Evolutionary conservation across 192 early-diverging fungal species (phyloP).

Genomic region (Coemansia furcata): DNA sequence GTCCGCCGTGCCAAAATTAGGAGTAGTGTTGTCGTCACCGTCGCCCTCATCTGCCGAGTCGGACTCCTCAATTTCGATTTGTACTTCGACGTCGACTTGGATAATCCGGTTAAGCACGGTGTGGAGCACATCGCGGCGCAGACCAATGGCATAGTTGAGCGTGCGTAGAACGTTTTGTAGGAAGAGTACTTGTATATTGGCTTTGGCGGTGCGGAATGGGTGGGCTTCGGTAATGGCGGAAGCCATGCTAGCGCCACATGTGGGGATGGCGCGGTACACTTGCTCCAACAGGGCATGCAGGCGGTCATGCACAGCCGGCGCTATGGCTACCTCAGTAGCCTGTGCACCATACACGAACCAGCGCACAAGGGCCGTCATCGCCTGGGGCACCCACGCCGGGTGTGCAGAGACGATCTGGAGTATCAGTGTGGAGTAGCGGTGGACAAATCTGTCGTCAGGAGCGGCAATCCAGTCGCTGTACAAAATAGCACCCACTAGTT

Average conservation of each 20-base stretch:
- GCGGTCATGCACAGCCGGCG: slow-evolving; percentile 20
- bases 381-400: slow-evolving; percentile 39
- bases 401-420: slow-evolving; percentile 39
- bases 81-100: slow-evolving; percentile 91
- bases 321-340: slow-evolving; percentile 2
- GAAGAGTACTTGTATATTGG: slow-evolving; percentile 30
- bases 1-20: not conserved
- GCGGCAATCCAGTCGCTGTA: slow-evolving; percentile 33
- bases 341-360: slow-evolving; percentile 39
- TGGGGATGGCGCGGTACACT: slow-evolving; percentile 36
- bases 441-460: slow-evolving; percentile 31
- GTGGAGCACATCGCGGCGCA: slow-evolving; percentile 68
- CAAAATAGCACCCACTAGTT: slow-evolving; percentile 35
- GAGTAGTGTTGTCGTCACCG: slow-evolving; percentile 29
- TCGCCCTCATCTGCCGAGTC: slow-evolving; percentile 53
- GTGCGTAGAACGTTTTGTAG: slow-evolving; percentile 73
- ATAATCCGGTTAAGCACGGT: slow-evolving; percentile 81
- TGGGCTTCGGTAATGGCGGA: slow-evolving; percentile 19
- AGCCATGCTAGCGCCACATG: slow-evolving; percentile 31
- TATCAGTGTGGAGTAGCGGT: slow-evolving; percentile 36
- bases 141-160: slow-evolving; percentile 70
- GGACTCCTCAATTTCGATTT: slow-evolving; percentile 84
- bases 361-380: slow-evolving; percentile 28
- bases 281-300: slow-evolving; percentile 29
- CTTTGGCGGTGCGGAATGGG: slow-evolving; percentile 27